Evolutionary conservation across 768 basidiomycete species (phyloP), one percentile per base, ranked within the genome.

Genomic region (Podaxis rugospora): DNA sequence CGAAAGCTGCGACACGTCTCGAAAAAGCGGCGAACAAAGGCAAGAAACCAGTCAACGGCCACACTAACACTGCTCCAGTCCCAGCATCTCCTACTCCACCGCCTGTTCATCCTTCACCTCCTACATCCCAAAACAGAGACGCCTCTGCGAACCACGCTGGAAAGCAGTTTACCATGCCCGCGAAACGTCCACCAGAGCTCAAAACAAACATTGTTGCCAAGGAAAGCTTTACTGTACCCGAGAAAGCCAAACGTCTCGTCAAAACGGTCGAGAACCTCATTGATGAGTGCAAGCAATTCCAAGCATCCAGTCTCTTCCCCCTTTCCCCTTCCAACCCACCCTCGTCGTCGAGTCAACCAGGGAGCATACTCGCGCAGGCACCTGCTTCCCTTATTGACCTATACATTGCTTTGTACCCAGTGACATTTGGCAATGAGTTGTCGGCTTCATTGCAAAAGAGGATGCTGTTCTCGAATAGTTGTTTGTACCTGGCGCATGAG

Each of bases 381-480:
- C 81, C 88, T 16, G 76, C 84, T 2, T 80, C 87, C 16, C 78
- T 87, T 1, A 77, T 96, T 57, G 93, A 95, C 57, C 75, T 97
- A 7, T 90, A 87, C 73, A 82, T 89, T 47, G 91, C 92, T 1
- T 70, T 97, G 25, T 86, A 90, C 69, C 92, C 92, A 11, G 79
- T 90, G 39, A 78, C 79, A 36, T 85, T 84, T 62, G 71, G 76
- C 0, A 66, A 75, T 39, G 74, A 78, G 49, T 71, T 90, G 32
- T 69, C 78, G 39, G 75, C 18, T 6, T 61, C 80, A 0, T 75
- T 87, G 9, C 83, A 83, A 18, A 72, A 78, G 27, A 77, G 81
- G 1, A 87, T 96, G 81, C 83, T 84, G 52, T 89, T 89, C 69
- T 86, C 91, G 16, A 97, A 97, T 69, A 89, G 95, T 63, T 92